phyloP scores from a whole-genome alignment of 805 yeast species.

The Metschnikowia orientalis region DNA sequence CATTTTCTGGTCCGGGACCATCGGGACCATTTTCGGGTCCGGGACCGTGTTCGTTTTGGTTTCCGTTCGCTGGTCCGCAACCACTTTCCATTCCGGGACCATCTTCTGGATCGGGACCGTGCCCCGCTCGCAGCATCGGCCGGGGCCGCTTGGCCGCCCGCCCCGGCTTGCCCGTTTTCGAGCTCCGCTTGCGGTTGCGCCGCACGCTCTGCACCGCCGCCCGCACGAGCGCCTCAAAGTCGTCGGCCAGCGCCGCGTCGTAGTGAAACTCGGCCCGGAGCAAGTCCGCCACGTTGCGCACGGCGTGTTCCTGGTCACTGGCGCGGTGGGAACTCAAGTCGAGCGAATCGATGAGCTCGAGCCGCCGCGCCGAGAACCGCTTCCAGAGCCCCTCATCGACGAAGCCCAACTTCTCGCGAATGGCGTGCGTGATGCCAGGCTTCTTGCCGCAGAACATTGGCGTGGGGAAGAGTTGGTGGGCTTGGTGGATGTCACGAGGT shows the following conservation, averaged over 20 bases:
- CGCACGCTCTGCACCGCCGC: conserved; percentile 94
- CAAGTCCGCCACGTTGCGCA: conserved; percentile 70
- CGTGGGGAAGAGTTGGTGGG: conserved; percentile 9
- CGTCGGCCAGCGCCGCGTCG: conserved; percentile 51
- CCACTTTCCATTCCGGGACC: too few species aligned
- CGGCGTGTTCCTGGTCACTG: conserved; percentile 84
- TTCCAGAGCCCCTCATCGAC: conserved; percentile 84
- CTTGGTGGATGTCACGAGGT: conserved; percentile 9
- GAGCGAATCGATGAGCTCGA: conserved; percentile 80
- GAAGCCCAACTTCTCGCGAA: conserved; percentile 64
- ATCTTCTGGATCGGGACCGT: too few species aligned
- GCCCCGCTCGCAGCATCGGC: neutral
- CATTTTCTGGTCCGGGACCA: too few species aligned
- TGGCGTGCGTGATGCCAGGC: conserved; percentile 52
- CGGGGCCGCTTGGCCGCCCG: conserved; percentile 4
- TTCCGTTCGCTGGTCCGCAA: too few species aligned
- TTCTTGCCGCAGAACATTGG: conserved; percentile 26
- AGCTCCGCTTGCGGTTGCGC: conserved; percentile 73
- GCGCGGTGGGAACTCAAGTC: conserved; percentile 69
- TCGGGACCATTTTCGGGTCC: too few species aligned
- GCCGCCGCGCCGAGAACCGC: conserved; percentile 80
- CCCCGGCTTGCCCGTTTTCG: conserved; percentile 24
- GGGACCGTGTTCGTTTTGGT: too few species aligned
- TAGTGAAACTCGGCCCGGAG: conserved; percentile 76
- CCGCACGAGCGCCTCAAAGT: conserved; percentile 84